These are phyloP conservation scores for Meira miltonrushii DNA, from an alignment of 1,284 basidiomycete genomes.

Conservation along the genomic window DNA sequence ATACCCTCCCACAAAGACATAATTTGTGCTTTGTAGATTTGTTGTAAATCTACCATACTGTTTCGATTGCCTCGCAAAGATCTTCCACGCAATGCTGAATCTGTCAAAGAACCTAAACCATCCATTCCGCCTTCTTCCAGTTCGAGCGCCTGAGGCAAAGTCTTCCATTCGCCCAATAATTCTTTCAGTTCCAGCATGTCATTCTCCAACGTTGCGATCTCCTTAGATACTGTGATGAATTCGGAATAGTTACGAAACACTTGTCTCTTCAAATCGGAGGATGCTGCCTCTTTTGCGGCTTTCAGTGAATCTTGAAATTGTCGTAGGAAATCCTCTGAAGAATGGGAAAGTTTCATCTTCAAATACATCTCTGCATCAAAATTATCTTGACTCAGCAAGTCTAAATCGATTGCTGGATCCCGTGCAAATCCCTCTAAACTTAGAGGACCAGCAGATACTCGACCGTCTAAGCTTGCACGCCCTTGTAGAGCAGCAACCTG, in stretches of 20 bases:
- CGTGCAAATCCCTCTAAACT: constrained; percentile 22
- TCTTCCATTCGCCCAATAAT: constrained; percentile 79
- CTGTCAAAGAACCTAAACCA: constrained; percentile 7
- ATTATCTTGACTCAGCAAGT: constrained; percentile 32
- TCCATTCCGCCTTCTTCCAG: constrained; percentile 29
- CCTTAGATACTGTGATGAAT: constrained; percentile 93
- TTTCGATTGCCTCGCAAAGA: constrained; percentile 17
- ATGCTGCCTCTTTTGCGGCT: constrained; percentile 30
- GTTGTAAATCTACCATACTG: constrained; percentile 66
- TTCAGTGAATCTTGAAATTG: constrained; percentile 25
- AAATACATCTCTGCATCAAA: constrained; percentile 48
- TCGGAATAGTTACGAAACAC: constrained; percentile 68
- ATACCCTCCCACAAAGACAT: constrained; percentile 82
- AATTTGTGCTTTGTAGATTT: constrained; percentile 90
- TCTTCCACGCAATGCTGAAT: constrained; percentile 4
- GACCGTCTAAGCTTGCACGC: constrained; percentile 3
- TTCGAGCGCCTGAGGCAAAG: constrained; percentile 41
- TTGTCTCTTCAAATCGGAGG: constrained; percentile 40
- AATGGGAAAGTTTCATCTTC: constrained; percentile 34
- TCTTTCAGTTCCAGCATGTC: constrained; percentile 97
- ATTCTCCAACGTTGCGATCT: constrained; percentile 91
- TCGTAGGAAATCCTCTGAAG: constrained; percentile 34
- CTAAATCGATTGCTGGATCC: constrained; percentile 36
- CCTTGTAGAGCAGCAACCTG: constrained; percentile 11
- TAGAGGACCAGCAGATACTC: constrained; percentile 14